Conservation (phyloP, 2,329 filamentous ascomycete species). For the Immersiporthe knoxdaviesiana region DNA sequence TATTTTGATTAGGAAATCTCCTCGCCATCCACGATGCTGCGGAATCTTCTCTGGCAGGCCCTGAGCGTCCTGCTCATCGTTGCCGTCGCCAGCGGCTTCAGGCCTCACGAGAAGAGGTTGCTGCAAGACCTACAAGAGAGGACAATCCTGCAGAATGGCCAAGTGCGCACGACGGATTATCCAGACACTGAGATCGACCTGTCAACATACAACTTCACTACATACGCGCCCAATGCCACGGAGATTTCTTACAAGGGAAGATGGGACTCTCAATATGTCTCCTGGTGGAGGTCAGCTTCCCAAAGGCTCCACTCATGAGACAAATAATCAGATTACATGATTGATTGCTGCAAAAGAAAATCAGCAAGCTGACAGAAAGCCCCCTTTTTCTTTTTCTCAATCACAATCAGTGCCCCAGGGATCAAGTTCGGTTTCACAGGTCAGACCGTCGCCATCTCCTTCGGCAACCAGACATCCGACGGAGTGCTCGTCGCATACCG, state of each 20-base stretch:
- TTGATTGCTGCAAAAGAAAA: no score
- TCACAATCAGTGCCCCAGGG: constrained; percentile 49
- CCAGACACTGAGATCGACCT: constrained; percentile 45
- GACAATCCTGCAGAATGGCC: constrained; percentile 47
- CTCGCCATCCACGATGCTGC: constrained; percentile 8
- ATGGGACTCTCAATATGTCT: constrained; percentile 64
- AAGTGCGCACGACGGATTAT: constrained; percentile 46
- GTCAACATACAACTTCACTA: constrained; percentile 41
- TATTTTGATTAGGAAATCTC: not conserved
- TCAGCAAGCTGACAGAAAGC: not conserved
- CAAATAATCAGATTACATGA: no score
- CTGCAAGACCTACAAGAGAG: constrained; percentile 25
- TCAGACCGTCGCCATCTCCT: constrained; percentile 55
- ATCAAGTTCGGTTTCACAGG: constrained; percentile 61
- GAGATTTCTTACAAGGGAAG: constrained; percentile 65
- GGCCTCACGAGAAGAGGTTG: constrained; percentile 15
- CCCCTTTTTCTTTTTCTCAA: no score
- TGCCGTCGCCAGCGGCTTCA: constrained; percentile 1
- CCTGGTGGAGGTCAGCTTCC: constrained; percentile 55
- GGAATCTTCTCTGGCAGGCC: not conserved
- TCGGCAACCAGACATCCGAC: constrained; percentile 54
- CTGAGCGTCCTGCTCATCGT: constrained; percentile 20
- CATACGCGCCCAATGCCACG: constrained; percentile 53
- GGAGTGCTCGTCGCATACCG: constrained; percentile 60
- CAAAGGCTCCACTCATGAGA: not conserved